A percentile compares a stretch with the other conserved stretches of the same genome.
phyloP scores from a whole-genome alignment of 2,329 filamentous ascomycete genomes.

The Cladosporium cucumerinum region DNA sequence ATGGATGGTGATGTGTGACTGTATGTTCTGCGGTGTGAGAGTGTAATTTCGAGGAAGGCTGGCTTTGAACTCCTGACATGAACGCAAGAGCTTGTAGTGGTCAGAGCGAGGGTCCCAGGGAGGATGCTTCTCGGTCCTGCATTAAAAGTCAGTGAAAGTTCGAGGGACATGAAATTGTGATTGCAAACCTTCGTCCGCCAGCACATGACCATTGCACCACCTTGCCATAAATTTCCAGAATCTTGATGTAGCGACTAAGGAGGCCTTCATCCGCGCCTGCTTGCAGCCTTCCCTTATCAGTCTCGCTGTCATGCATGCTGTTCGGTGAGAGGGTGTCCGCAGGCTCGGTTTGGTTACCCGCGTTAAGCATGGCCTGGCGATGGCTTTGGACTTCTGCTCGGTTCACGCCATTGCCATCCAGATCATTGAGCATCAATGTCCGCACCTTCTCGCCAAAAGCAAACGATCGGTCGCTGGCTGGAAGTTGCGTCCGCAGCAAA shows the following conservation, averaged over 20 bases:
- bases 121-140: conserved; percentile 51
- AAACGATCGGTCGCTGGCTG: conserved; percentile 65
- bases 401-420: conserved; percentile 34
- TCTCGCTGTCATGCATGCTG: conserved; percentile 26
- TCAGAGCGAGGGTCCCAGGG: conserved; percentile 59
- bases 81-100: conserved; percentile 53
- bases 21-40: conserved; percentile 60
- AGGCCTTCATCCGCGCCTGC: conserved; percentile 48
- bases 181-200: conserved; percentile 51
- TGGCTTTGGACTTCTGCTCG: conserved; percentile 41
- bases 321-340: conserved; percentile 18
- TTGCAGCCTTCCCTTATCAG: conserved; percentile 51
- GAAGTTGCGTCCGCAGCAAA: conserved; percentile 63
- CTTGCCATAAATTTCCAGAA: conserved; percentile 54
- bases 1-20: conserved; percentile 62
- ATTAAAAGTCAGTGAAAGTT: conserved; percentile 28
- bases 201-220: conserved; percentile 57
- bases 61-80: conserved; percentile 53
- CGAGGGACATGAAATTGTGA: neutral
- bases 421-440: conserved; percentile 49
- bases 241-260: conserved; percentile 51
- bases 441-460: conserved; percentile 58
- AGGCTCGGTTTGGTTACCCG: conserved; percentile 17
- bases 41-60: conserved; percentile 56
- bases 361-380: conserved; percentile 41